Conservation (phyloP, 2,329 filamentous ascomycete species). For the Exophiala dermatitidis region DNA sequence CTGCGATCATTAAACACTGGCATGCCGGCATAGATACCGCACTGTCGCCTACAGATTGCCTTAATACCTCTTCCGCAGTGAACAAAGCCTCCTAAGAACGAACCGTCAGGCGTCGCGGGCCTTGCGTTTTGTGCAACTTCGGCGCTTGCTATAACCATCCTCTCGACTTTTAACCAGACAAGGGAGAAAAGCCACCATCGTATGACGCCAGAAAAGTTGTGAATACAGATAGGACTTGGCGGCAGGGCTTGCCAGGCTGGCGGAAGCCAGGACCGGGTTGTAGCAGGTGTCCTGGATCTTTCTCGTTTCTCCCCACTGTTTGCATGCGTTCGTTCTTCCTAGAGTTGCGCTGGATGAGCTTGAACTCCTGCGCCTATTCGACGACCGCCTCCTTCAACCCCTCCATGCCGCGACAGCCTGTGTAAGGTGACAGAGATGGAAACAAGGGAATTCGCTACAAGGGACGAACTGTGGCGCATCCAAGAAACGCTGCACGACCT, state of each 20-base stretch:
- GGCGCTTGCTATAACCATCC: constrained; percentile 12
- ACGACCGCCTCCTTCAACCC: background rate
- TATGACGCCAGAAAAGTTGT: constrained; percentile 12
- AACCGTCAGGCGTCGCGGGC: background rate
- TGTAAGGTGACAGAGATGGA: constrained; percentile 14
- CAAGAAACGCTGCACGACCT: constrained; percentile 56
- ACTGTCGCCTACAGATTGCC: background rate
- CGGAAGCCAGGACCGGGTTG: constrained; percentile 16
- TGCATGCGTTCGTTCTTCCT: background rate
- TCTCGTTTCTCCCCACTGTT: background rate
- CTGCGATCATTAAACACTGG: too few species aligned
- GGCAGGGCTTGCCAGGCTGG: constrained; percentile 19
- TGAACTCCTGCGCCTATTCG: background rate
- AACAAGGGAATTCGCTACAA: constrained; percentile 47
- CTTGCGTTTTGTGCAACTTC: constrained; percentile 8
- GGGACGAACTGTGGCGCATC: constrained; percentile 58
- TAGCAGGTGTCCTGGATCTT: constrained; percentile 3
- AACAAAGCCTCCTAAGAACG: background rate
- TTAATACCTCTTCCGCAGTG: background rate
- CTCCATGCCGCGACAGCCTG: constrained; percentile 8
- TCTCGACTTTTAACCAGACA: background rate
- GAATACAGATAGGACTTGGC: constrained; percentile 5
- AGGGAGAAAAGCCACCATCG: background rate
- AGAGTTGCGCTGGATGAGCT: constrained; percentile 2
- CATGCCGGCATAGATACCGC: too few species aligned